Percentiles rank a stretch among this genome's conserved stretches.
These are phyloP conservation scores for Candida ponderosae DNA, from an alignment of 805 yeast genomes.

Conservation along the genomic window DNA sequence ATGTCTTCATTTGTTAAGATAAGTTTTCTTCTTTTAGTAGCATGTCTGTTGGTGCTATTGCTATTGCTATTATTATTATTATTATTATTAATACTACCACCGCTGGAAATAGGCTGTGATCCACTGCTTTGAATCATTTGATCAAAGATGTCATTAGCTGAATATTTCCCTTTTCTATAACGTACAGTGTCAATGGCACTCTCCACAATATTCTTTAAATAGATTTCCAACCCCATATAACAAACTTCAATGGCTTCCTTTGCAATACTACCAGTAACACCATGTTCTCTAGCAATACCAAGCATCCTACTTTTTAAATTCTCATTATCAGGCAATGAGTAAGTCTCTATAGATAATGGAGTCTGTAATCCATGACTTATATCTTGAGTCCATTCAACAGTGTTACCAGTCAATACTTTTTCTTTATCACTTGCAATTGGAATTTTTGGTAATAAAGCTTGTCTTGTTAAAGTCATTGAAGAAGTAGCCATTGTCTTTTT, in stretches of 20 bases:
- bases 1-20: conserved; percentile 60
- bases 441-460: conserved; percentile 57
- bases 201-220: conserved; percentile 67
- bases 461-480: conserved; percentile 59
- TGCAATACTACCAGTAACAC: conserved; percentile 73
- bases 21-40: conserved; percentile 19
- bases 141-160: conserved; percentile 18
- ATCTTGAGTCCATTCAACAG: conserved; percentile 88
- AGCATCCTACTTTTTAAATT: conserved; percentile 59
- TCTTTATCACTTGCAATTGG: conserved; percentile 50
- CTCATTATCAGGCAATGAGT: conserved; percentile 76
- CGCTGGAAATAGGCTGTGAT: background rate
- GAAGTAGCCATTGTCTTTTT: conserved; percentile 69
- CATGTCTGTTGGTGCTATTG: conserved; percentile 1
- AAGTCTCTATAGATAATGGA: conserved; percentile 69
- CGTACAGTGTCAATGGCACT: conserved; percentile 66
- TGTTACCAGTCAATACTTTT: conserved; percentile 25
- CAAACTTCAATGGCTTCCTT: conserved; percentile 73
- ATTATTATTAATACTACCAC: too few relatives aligned
- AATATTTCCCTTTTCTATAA: conserved; percentile 42
- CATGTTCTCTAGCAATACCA: conserved; percentile 85
- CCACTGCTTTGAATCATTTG: background rate
- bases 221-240: conserved; percentile 73
- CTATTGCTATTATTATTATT: too few relatives aligned
- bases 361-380: conserved; percentile 79